Conservation (phyloP, 2,329 filamentous ascomycete species). For the Penicillium thymicola region DNA sequence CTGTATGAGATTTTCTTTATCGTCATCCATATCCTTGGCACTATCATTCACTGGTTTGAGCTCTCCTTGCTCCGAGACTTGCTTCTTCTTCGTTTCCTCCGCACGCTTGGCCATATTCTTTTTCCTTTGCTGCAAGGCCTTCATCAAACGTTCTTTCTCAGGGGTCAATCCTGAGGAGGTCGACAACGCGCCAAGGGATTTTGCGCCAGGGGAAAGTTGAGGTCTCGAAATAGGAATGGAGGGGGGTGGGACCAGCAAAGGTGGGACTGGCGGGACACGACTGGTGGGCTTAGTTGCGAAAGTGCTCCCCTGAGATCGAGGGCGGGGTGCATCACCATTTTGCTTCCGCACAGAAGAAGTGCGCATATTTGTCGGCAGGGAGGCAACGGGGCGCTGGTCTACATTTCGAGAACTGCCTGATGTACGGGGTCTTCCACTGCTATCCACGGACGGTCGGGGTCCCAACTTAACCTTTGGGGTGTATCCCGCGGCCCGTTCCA, state of each 20-base stretch:
- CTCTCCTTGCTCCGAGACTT: slow-evolving; percentile 12
- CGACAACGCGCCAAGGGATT: slow-evolving; percentile 45
- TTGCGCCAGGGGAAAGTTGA: slow-evolving; percentile 39
- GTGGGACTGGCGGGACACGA: slow-evolving; percentile 37
- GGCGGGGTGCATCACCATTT: slow-evolving; percentile 45
- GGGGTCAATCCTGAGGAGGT: slow-evolving; percentile 64
- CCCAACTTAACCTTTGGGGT: slow-evolving; percentile 77
- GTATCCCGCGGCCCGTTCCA: slow-evolving; percentile 40
- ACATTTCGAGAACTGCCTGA: slow-evolving; percentile 46
- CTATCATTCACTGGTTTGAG: slow-evolving; percentile 6
- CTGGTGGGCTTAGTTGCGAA: slow-evolving; percentile 29
- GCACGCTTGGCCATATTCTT: slow-evolving; percentile 61
- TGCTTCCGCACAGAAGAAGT: slow-evolving; percentile 51
- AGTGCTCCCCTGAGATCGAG: slow-evolving; percentile 45
- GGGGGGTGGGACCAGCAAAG: slow-evolving; percentile 38
- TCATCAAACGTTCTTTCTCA: slow-evolving; percentile 90
- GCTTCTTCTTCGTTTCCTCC: slow-evolving; percentile 28
- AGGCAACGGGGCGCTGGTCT: slow-evolving; percentile 68
- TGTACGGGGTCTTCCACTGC: slow-evolving; percentile 60
- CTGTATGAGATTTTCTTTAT: slow-evolving; percentile 28
- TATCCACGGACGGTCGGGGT: slow-evolving; percentile 70
- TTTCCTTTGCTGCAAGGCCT: slow-evolving; percentile 85
- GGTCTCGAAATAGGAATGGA: slow-evolving; percentile 34
- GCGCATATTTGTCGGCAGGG: slow-evolving; percentile 77
- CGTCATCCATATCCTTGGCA: slow-evolving; percentile 25